Conservation (phyloP, 116 monocot species). For the Iris pallida region DNA sequence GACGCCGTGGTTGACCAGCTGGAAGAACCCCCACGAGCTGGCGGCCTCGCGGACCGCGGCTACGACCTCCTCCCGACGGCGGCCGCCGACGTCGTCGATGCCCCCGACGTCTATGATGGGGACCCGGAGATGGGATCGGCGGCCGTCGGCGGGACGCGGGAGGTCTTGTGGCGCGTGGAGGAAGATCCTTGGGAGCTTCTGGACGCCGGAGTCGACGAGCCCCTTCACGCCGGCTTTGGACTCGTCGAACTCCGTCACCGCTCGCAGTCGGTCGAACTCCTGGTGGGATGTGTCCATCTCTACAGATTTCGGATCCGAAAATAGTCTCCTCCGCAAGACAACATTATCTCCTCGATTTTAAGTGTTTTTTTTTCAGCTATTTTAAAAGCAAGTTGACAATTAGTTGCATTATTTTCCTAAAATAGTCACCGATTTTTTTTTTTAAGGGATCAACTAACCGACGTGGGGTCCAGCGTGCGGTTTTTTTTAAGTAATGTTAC, state of each 20-base stretch:
- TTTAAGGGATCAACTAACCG: no score
- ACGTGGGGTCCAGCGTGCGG: no score
- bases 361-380: no score
- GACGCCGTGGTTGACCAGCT: slow-evolving; percentile 40
- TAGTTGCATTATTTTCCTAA: no score
- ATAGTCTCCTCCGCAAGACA: no score
- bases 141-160: not conserved
- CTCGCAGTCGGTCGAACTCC: slow-evolving; percentile 12
- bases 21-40: slow-evolving; percentile 48
- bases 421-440: no score
- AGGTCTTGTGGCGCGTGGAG: slow-evolving; percentile 13
- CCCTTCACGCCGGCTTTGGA: slow-evolving; percentile 36
- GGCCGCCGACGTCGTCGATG: no score
- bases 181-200: slow-evolving; percentile 23
- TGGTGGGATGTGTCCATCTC: not conserved
- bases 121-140: not conserved
- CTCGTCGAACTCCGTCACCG: slow-evolving; percentile 19
- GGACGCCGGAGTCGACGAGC: slow-evolving; percentile 27
- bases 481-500: no score
- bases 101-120: not conserved
- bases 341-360: no score
- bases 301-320: no score
- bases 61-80: not conserved
- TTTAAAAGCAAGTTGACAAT: no score
- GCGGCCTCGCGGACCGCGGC: slow-evolving; percentile 18